These are phyloP conservation scores for Torulaspora microellipsoides DNA, from an alignment of 805 yeast species.

Conservation along the genomic window DNA sequence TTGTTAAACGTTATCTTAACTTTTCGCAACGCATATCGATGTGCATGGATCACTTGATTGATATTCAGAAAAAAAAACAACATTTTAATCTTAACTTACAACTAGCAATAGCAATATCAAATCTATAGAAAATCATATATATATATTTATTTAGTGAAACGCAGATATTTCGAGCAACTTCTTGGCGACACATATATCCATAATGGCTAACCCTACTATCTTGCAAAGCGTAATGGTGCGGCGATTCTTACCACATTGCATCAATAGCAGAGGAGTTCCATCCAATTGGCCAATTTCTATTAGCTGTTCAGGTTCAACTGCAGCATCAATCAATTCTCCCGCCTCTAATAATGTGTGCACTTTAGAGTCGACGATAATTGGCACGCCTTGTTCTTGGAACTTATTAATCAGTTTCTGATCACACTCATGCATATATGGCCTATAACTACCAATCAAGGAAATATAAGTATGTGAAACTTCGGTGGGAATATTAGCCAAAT, in stretches of 20 bases:
- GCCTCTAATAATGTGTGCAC: constrained; percentile 56
- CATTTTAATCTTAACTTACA: too few relatives aligned
- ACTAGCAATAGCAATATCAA: too few relatives aligned
- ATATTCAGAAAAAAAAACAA: too few relatives aligned
- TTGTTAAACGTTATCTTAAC: too few relatives aligned
- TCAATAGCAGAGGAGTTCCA: constrained; percentile 8
- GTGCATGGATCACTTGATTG: background rate
- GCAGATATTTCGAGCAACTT: constrained; percentile 14
- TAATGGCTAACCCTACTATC: constrained; percentile 58
- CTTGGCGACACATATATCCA: constrained; percentile 56
- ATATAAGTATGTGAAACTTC: constrained; percentile 38
- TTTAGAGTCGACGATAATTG: constrained; percentile 55
- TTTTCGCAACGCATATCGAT: too few relatives aligned
- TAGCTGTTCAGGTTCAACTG: constrained; percentile 37
- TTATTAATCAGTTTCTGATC: constrained; percentile 41
- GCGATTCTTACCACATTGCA: constrained; percentile 10
- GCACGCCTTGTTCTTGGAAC: constrained; percentile 35
- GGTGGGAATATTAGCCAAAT: constrained; percentile 23
- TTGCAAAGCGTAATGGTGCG: constrained; percentile 44
- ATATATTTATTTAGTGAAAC: too few relatives aligned
- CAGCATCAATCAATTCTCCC: constrained; percentile 55
- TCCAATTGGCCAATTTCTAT: constrained; percentile 45
- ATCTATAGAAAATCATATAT: too few relatives aligned
- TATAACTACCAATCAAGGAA: constrained; percentile 61
- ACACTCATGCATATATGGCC: constrained; percentile 62